phyloP scores from a whole-genome alignment of 1,284 basidiomycete genomes.

The Ganoderma boninense region DNA sequence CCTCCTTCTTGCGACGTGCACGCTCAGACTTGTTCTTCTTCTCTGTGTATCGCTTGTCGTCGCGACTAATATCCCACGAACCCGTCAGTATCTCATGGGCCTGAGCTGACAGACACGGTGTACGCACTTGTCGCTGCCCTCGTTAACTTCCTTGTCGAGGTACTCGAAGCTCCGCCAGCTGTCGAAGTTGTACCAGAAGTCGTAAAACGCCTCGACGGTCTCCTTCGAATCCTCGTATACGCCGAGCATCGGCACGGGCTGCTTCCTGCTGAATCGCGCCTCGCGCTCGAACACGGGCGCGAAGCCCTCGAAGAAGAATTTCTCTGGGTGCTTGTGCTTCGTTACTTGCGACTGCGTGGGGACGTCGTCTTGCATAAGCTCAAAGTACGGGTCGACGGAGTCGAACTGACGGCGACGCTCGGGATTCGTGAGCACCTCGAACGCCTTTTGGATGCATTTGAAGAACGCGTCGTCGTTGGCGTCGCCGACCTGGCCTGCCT shows the following conservation, averaged over 20 bases:
- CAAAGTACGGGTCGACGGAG: slow-evolving; percentile 87
- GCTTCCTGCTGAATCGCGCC: slow-evolving; percentile 88
- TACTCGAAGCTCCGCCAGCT: slow-evolving; percentile 99
- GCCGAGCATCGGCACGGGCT: slow-evolving; percentile 90
- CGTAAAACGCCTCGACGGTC: slow-evolving; percentile 93
- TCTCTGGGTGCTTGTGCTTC: slow-evolving; percentile 58
- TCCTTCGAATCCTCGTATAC: slow-evolving; percentile 77
- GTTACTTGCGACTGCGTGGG: slow-evolving; percentile 78
- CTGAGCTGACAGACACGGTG: background rate
- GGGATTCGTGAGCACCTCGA: slow-evolving; percentile 88
- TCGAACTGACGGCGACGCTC: slow-evolving; percentile 97
- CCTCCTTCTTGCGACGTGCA: slow-evolving; percentile 96
- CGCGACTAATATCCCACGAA: slow-evolving; percentile 67
- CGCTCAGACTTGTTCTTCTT: slow-evolving; percentile 99
- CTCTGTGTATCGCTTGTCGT: slow-evolving; percentile 98
- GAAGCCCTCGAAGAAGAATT: slow-evolving; percentile 70
- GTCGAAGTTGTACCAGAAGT: slow-evolving; percentile 99
- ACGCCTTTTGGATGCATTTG: slow-evolving; percentile 99
- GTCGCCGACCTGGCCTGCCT: slow-evolving; percentile 78
- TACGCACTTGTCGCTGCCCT: slow-evolving; percentile 90
- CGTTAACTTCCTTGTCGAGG: slow-evolving; percentile 98
- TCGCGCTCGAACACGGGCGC: slow-evolving; percentile 90
- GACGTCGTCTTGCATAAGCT: slow-evolving; percentile 80
- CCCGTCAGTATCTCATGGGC: background rate
- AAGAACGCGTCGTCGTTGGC: slow-evolving; percentile 98